A percentile compares a stretch with the other conserved stretches of the same genome.
Conservation (phyloP, 805 yeast species). For the Metschnikowia picachoensis region DNA sequence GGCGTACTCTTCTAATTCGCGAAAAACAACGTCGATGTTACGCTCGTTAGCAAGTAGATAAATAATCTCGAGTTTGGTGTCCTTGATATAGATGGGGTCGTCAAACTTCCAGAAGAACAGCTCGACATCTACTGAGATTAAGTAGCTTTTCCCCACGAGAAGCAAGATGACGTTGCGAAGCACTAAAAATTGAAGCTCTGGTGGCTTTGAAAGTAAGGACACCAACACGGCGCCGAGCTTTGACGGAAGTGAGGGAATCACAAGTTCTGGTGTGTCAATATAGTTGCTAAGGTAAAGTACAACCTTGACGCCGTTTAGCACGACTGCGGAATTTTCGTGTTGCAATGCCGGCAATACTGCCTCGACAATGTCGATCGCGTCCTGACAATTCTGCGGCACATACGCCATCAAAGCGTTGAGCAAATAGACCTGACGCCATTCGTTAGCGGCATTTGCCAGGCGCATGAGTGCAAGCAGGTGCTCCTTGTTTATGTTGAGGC, state of each 20-base stretch:
- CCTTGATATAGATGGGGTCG: conserved; percentile 85
- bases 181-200: conserved; percentile 81
- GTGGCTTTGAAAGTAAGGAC: conserved; percentile 65
- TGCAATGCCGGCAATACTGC: conserved; percentile 65
- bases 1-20: conserved; percentile 82
- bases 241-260: conserved; percentile 51
- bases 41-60: conserved; percentile 67
- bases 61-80: conserved; percentile 84
- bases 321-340: conserved; percentile 79
- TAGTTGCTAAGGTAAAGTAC: conserved; percentile 73
- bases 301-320: conserved; percentile 68
- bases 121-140: conserved; percentile 64
- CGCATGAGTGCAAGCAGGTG: conserved; percentile 37
- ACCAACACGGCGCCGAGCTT: conserved; percentile 66
- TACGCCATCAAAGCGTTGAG: conserved; percentile 62
- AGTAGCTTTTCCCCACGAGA: conserved; percentile 59
- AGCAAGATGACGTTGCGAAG: conserved; percentile 76
- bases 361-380: conserved; percentile 65
- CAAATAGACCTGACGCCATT: conserved; percentile 73
- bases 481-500: conserved; percentile 49
- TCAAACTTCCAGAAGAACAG: conserved; percentile 78
- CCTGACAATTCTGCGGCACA: conserved; percentile 66
- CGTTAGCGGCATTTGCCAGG: conserved; percentile 38
- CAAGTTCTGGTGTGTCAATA: conserved; percentile 50
- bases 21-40: conserved; percentile 58